Conservation (phyloP, 1,139 yeast species). For the Saccharomyces hybrid region DNA sequence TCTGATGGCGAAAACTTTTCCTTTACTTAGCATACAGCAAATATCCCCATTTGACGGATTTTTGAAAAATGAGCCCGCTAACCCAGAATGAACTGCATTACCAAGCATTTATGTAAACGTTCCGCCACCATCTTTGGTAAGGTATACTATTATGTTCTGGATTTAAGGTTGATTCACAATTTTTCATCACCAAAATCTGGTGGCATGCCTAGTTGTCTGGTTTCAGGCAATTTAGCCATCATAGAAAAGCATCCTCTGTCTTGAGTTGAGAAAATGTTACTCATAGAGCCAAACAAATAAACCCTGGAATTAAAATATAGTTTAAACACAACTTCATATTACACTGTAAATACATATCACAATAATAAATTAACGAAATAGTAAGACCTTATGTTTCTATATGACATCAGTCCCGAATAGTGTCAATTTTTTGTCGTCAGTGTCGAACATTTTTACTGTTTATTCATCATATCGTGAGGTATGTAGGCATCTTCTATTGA, state of each 20-base stretch:
- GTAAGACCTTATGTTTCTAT: too few relatives aligned
- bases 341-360: too few relatives aligned
- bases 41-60: slow-evolving; percentile 39
- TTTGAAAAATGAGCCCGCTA: slow-evolving; percentile 47
- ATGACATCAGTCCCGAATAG: too few relatives aligned
- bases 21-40: slow-evolving; percentile 51
- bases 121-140: slow-evolving; percentile 58
- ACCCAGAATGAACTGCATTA: slow-evolving; percentile 56
- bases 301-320: slow-evolving; percentile 54
- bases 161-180: slow-evolving; percentile 43
- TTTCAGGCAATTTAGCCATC: slow-evolving; percentile 44
- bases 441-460: slow-evolving; percentile 44
- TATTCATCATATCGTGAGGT: slow-evolving; percentile 72
- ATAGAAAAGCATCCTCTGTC: slow-evolving; percentile 62
- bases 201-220: slow-evolving; percentile 36
- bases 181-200: slow-evolving; percentile 53
- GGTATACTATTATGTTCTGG: slow-evolving; percentile 50
- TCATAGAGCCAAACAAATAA: slow-evolving; percentile 48
- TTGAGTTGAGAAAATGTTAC: slow-evolving; percentile 47
- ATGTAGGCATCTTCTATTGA: slow-evolving; percentile 45
- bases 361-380: too few relatives aligned
- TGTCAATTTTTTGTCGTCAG: slow-evolving; percentile 37
- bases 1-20: slow-evolving; percentile 31
- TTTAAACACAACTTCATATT: slow-evolving; percentile 47
- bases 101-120: slow-evolving; percentile 47